These are phyloP conservation scores for Schizosaccharomyces versatilis DNA, from an alignment of 1,139 yeast genomes.

Conservation along the genomic window DNA sequence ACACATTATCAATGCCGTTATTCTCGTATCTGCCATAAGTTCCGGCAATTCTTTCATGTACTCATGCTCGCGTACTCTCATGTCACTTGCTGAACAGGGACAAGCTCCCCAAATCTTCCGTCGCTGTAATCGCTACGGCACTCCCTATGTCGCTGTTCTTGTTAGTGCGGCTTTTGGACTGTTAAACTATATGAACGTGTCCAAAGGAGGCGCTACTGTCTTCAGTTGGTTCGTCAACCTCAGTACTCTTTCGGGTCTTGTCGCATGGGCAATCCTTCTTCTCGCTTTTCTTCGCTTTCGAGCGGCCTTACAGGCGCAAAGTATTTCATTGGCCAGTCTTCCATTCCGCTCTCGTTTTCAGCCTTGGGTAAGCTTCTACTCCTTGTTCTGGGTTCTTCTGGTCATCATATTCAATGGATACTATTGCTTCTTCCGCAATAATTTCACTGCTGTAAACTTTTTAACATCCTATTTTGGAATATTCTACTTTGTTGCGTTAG, in stretches of 20 bases:
- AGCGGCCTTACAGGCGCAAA: constrained; percentile 12
- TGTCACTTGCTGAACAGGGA: constrained; percentile 37
- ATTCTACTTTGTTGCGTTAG: constrained; percentile 26
- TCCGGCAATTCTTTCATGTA: constrained; percentile 59
- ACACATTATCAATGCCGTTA: constrained; percentile 52
- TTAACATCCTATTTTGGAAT: constrained; percentile 34
- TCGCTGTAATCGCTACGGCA: constrained; percentile 36
- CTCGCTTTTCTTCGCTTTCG: constrained; percentile 17
- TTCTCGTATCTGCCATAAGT: constrained; percentile 43
- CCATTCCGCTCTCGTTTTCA: constrained; percentile 30
- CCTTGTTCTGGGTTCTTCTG: constrained; percentile 27
- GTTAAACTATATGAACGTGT: constrained; percentile 31
- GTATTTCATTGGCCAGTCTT: constrained; percentile 10
- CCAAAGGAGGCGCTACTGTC: constrained; percentile 33
- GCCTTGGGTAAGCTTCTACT: constrained; percentile 30
- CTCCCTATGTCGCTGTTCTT: constrained; percentile 33
- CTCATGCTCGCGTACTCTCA: constrained; percentile 36
- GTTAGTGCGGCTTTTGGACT: constrained; percentile 25
- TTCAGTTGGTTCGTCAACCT: constrained; percentile 58
- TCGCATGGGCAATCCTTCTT: constrained; percentile 32
- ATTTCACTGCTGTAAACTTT: constrained; percentile 39
- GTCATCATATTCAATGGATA: constrained; percentile 52
- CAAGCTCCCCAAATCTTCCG: constrained; percentile 39
- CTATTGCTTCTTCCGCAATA: constrained; percentile 36
- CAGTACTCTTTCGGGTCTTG: constrained; percentile 35